These are phyloP conservation scores for Mycogone perniciosa DNA, from an alignment of 2,329 filamentous ascomycete species.

Conservation along the genomic window DNA sequence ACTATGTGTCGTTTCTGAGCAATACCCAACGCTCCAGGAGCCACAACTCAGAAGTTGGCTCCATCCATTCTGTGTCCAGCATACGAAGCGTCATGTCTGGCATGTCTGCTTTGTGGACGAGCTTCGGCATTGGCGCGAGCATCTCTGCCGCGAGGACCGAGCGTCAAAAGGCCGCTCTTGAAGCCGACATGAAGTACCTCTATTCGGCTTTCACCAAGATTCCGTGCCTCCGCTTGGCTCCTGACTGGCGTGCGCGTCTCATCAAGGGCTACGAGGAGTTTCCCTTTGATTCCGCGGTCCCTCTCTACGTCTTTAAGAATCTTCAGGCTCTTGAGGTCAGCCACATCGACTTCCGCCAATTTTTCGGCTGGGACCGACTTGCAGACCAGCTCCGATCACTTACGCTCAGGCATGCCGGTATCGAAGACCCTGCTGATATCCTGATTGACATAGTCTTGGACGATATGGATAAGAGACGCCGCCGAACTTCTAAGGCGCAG, in stretches of 20 bases:
- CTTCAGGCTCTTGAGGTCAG: slow-evolving; percentile 88
- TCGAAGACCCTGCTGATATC: slow-evolving; percentile 87
- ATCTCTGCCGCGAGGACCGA: slow-evolving; percentile 78
- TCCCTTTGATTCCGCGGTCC: slow-evolving; percentile 94
- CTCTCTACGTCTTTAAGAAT: slow-evolving; percentile 96
- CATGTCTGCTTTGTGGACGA: slow-evolving; percentile 90
- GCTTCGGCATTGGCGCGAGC: slow-evolving; percentile 73
- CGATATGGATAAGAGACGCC: slow-evolving; percentile 87
- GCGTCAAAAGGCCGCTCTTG: slow-evolving; percentile 78
- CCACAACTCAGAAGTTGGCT: slow-evolving; percentile 75
- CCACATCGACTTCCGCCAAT: slow-evolving; percentile 93
- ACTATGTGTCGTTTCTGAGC: slow-evolving; percentile 93
- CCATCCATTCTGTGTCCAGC: slow-evolving; percentile 92
- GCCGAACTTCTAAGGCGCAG: slow-evolving; percentile 80
- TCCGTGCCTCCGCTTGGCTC: slow-evolving; percentile 78
- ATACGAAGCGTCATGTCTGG: slow-evolving; percentile 96
- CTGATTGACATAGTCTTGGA: slow-evolving; percentile 91
- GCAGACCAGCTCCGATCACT: slow-evolving; percentile 88
- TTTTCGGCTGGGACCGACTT: slow-evolving; percentile 93
- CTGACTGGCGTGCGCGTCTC: slow-evolving; percentile 85
- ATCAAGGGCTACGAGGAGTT: slow-evolving; percentile 96
- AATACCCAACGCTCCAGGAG: slow-evolving; percentile 71
- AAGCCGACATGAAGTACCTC: slow-evolving; percentile 87
- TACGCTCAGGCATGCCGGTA: slow-evolving; percentile 76
- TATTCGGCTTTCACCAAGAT: slow-evolving; percentile 99